Evolutionary conservation across 148 eudicot genomes (phyloP), one percentile per base, ranked within the genome.

Genomic region (Fagopyrum esculentum): DNA sequence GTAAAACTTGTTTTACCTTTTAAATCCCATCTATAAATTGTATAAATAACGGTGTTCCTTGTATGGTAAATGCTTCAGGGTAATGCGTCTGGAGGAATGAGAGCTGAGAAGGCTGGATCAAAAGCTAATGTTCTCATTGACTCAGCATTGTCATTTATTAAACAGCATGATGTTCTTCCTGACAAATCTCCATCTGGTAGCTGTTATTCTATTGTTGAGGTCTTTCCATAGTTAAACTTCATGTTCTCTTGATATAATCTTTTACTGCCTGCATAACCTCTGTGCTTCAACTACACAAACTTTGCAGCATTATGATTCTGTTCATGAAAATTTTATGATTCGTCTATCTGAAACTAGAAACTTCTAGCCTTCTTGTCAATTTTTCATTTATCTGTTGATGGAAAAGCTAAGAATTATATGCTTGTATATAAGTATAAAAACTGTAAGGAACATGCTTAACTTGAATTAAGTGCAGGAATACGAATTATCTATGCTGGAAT

Each of bases 21-120:
- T 60, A 11, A 46, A n/a, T 47, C 50, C 11, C 22, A 10, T 61
- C 19, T 57, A 11, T 45, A 13, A 9, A 46, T 60, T 40, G 46
- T 73, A 35, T 40, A 45, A 35, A 44, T 16, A 15, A 16, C 1
- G 17, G 12, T 73, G 44, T 6, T 46, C 70, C 26, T 66, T 46
- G 30, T 9, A 30, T 49, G 46, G 9, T 76, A 7, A 71, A 77
- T 71, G 16, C 17, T 84, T 46, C 77, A 95, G 99, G 99, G 99
- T 74, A 95, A 91, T 81, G 98, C 98, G 76, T 91, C 98, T 35
- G 98, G 94, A 79, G 92, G 94, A 76, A 85, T 88, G 74, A 85
- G 90, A 63, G 98, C 98, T 30, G 78, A 76, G 45, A 48, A 78
- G 75, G 85, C 98, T 57, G 97, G 98, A 71, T 73, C 75, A 78